Evolutionary conservation across 78 protist species (phyloP).

Genomic region (Acrasis kona): DNA sequence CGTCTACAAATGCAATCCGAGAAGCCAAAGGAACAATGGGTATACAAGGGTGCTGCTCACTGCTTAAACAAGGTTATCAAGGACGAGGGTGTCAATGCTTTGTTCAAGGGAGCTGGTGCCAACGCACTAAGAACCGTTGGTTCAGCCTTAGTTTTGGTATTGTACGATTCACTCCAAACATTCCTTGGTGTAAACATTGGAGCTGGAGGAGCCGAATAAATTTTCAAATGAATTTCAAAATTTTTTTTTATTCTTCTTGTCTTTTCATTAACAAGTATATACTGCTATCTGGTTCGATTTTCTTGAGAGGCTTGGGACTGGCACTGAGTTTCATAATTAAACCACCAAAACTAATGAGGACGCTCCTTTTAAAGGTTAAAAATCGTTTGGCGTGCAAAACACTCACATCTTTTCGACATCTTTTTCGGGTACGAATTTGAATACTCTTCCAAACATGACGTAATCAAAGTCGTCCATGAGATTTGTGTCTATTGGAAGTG

Average conservation of each 20-base stretch:
- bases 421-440: conserved; percentile 3
- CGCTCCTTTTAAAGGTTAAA: not conserved
- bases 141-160: conserved; percentile 83
- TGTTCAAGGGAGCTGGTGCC: conserved; percentile 96
- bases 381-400: not conserved
- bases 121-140: conserved; percentile 85
- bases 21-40: conserved; percentile 28
- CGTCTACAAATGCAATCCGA: conserved; percentile 82
- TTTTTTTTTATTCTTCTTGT: too few species aligned
- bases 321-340: not conserved
- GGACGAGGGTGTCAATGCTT: conserved; percentile 73
- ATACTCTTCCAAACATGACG: conserved; percentile 14
- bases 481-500: conserved; percentile 1
- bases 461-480: conserved; percentile 18
- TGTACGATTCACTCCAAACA: conserved; percentile 81
- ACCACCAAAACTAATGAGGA: not conserved
- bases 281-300: not conserved
- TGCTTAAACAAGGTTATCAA: conserved; percentile 57
- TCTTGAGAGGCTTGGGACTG: not conserved
- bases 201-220: too few species aligned
- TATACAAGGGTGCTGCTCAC: conserved; percentile 75
- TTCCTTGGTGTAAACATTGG: not conserved
- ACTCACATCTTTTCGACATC: not conserved
- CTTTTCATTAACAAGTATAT: not conserved
- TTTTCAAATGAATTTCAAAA: too few species aligned